phyloP scores from a whole-genome alignment of 371 early-diverging fungal species.

The Encephalitozoon intestinalis region DNA sequence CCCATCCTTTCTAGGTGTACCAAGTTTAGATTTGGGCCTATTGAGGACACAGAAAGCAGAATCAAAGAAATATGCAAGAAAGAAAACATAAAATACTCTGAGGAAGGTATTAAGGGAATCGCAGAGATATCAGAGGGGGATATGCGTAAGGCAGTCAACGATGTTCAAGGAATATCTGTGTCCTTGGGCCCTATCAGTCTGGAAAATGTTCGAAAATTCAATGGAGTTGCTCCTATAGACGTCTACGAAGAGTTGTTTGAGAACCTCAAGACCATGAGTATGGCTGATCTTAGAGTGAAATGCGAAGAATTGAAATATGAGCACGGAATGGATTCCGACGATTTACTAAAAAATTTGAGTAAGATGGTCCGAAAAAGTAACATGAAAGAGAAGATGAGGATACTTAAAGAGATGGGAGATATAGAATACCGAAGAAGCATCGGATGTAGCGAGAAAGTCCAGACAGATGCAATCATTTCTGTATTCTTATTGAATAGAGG shows the following conservation, averaged over 20 bases:
- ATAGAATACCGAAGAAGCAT: constrained; percentile 49
- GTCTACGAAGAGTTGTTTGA: constrained; percentile 35
- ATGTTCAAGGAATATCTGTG: constrained; percentile 54
- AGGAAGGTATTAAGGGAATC: constrained; percentile 71
- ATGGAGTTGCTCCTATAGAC: constrained; percentile 12
- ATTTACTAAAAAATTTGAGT: constrained; percentile 29
- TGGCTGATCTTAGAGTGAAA: not conserved
- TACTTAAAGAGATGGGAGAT: constrained; percentile 46
- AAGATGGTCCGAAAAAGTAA: constrained; percentile 29
- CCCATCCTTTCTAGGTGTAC: constrained; percentile 95
- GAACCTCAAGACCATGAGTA: constrained; percentile 15
- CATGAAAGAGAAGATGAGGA: constrained; percentile 39
- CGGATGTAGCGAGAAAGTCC: constrained; percentile 59
- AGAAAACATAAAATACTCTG: constrained; percentile 62
- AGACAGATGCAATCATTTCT: constrained; percentile 48
- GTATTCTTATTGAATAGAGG: constrained; percentile 42
- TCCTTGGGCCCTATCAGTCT: constrained; percentile 23
- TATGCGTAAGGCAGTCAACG: constrained; percentile 85
- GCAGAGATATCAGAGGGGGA: constrained; percentile 75
- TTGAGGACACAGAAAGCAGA: constrained; percentile 70
- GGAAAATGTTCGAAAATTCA: constrained; percentile 40
- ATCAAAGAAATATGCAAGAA: constrained; percentile 55
- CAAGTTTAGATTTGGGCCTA: constrained; percentile 84
- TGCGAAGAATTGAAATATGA: constrained; percentile 1
- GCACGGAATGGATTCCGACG: constrained; percentile 14